Evolutionary conservation across 306 rosid species (phyloP).

Genomic region (Spatholobus suberectus): DNA sequence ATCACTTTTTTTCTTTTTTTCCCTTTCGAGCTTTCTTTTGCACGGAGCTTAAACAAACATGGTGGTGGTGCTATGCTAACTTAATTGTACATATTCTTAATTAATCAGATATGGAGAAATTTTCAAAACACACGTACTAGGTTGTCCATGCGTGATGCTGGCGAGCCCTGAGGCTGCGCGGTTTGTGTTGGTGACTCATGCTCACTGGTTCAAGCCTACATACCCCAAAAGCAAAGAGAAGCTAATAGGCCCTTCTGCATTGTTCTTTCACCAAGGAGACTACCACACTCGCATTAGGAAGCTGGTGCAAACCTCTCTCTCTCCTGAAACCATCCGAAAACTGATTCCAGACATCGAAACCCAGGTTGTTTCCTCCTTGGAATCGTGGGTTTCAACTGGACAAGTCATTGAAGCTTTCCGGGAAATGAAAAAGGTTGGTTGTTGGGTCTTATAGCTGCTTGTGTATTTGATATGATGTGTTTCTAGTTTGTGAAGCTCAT

Average conservation of each 20-base stretch:
- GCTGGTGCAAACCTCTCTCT: slow-evolving; percentile 70
- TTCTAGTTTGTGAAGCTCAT: slow-evolving; percentile 14
- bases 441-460: background rate
- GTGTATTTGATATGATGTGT: slow-evolving; percentile 9
- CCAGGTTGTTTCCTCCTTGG: slow-evolving; percentile 59
- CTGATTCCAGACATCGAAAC: slow-evolving; percentile 58
- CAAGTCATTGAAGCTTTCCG: slow-evolving; percentile 58
- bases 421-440: slow-evolving; percentile 81
- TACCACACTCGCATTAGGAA: slow-evolving; percentile 71
- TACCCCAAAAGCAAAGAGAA: slow-evolving; percentile 92
- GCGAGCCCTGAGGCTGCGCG: slow-evolving; percentile 85
- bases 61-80: background rate
- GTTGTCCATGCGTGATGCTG: slow-evolving; percentile 87
- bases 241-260: slow-evolving; percentile 86
- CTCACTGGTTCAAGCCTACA: slow-evolving; percentile 84
- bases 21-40: slow-evolving; percentile 7
- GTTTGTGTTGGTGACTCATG: slow-evolving; percentile 81
- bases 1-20: background rate
- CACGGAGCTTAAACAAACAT: slow-evolving; percentile 12
- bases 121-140: slow-evolving; percentile 75
- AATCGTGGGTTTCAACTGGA: slow-evolving; percentile 65
- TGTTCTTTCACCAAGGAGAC: slow-evolving; percentile 87
- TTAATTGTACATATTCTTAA: background rate
- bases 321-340: slow-evolving; percentile 58
- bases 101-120: slow-evolving; percentile 78